Base-by-base conservation (phyloP, 805 yeast genomes). In the Candida chilensis region DNA sequence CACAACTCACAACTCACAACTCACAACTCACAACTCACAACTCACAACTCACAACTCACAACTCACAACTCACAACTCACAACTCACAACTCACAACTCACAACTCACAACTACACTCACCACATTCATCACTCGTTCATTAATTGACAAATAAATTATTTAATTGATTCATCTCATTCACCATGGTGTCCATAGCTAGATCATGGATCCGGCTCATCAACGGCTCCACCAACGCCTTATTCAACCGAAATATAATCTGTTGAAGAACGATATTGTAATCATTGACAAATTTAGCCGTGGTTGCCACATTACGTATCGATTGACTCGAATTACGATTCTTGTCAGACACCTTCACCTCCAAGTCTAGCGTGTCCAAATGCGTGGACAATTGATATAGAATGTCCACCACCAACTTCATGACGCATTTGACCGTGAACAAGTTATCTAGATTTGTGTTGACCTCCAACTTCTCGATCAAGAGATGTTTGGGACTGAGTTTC, bases 401-500 rank as follows among this genome's bases (percentile, higher is more conserved):
- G 7, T 22, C 25, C 11, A 22, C 12, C 13, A 61, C 30, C 22
- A 62, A 36, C 37, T 50, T 44, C 17, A 61, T 38, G 28, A 57
- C 42, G 27, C 52, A 52, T 37, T 56, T 60, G 41, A 48, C 54
- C 6, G 57, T 56, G 37, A 62, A 63, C 25, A 62, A 38, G 14
- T 45, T 50, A 37, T 63, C 69, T 30, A 63, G 46, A 17, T 48
- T 40, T 27, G 62, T 61, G 33, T 61, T 63, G 28, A 62, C 57
- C 36, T 63, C 69, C 25, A 63, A 44, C 41, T 62, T 63, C 34
- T 63, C 69, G 15, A 63, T 60, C 24, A 58, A 47, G 25, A 63
- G 47, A 32, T 63, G 69, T 22, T 51, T 49, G 12, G 67, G 55
- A 32, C 48, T 58, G 31, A 62, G 41, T 35, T 52, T 50, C 27